phyloP scores from a whole-genome alignment of 148 eudicot species.

The Cornus kousa region DNA sequence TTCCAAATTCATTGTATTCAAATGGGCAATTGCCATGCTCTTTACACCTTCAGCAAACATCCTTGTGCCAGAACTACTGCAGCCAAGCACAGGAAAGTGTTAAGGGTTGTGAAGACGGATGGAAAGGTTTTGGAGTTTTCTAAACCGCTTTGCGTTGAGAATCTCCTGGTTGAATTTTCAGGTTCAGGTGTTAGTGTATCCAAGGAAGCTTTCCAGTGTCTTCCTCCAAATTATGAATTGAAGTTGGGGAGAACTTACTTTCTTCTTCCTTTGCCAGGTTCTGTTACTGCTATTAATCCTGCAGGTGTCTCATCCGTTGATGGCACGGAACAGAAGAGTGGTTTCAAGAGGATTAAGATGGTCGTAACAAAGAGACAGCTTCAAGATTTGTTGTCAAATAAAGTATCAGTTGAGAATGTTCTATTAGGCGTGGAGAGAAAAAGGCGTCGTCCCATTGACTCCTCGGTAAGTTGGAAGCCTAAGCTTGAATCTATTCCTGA shows the following conservation, averaged over 20 bases:
- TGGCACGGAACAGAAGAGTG: not conserved
- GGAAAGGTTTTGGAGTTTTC: conserved; percentile 52
- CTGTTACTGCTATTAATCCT: not conserved
- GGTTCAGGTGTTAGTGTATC: conserved; percentile 33
- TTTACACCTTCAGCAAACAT: conserved; percentile 5
- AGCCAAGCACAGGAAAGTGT: conserved; percentile 17
- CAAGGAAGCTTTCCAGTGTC: conserved; percentile 35
- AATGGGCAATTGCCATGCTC: conserved; percentile 27
- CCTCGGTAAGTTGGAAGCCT: conserved; percentile 23
- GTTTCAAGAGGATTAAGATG: conserved; percentile 52
- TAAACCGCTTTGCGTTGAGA: conserved; percentile 34
- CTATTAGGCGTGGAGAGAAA: conserved; percentile 12
- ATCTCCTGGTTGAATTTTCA: conserved; percentile 28
- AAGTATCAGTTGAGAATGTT: conserved; percentile 29
- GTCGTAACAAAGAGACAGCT: conserved; percentile 66
- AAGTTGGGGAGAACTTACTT: conserved; percentile 40
- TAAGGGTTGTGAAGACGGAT: conserved; percentile 45
- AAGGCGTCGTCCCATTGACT: not conserved
- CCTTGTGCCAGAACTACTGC: not conserved
- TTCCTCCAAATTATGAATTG: conserved; percentile 41
- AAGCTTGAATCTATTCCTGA: conserved; percentile 49
- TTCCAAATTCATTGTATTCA: not conserved
- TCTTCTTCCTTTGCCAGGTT: conserved; percentile 26
- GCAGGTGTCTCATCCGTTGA: not conserved
- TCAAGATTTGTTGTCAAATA: conserved; percentile 34